Conservation (phyloP, 2,329 filamentous ascomycete genomes). For the Mariannaea sp. region DNA sequence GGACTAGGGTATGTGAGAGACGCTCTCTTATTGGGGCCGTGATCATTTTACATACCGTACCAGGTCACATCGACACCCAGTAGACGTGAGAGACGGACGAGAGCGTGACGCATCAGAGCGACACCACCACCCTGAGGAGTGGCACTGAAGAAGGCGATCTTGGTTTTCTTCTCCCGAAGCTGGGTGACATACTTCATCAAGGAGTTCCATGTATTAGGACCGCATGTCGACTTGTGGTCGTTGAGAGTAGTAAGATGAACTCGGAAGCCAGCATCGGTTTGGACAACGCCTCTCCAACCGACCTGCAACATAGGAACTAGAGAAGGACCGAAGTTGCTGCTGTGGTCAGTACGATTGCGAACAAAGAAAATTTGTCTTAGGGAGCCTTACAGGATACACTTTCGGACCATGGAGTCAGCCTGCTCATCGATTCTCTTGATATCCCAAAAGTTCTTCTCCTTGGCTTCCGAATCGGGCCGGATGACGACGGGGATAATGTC, state of each 20-base stretch:
- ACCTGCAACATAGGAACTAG: constrained; percentile 71
- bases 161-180: constrained; percentile 66
- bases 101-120: constrained; percentile 78
- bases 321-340: constrained; percentile 74
- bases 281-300: constrained; percentile 69
- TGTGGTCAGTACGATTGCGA: not conserved
- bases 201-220: constrained; percentile 66
- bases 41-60: constrained; percentile 59
- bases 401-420: constrained; percentile 79
- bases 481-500: constrained; percentile 77
- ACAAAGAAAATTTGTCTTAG: not conserved
- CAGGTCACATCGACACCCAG: constrained; percentile 73
- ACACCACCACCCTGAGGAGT: constrained; percentile 85
- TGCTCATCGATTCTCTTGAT: constrained; percentile 74
- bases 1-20: constrained; percentile 53
- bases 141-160: constrained; percentile 78
- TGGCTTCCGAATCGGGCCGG: constrained; percentile 51
- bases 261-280: constrained; percentile 70
- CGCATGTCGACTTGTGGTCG: constrained; percentile 66
- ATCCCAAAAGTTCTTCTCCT: constrained; percentile 53
- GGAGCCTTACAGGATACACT: constrained; percentile 70
- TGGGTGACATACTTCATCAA: constrained; percentile 66
- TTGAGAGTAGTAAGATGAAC: constrained; percentile 62
- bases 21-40: not conserved
- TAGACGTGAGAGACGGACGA: constrained; percentile 71